These are phyloP conservation scores for Carex kokanica DNA, from an alignment of 176 grass and related monocot genomes.

Conservation along the genomic window DNA sequence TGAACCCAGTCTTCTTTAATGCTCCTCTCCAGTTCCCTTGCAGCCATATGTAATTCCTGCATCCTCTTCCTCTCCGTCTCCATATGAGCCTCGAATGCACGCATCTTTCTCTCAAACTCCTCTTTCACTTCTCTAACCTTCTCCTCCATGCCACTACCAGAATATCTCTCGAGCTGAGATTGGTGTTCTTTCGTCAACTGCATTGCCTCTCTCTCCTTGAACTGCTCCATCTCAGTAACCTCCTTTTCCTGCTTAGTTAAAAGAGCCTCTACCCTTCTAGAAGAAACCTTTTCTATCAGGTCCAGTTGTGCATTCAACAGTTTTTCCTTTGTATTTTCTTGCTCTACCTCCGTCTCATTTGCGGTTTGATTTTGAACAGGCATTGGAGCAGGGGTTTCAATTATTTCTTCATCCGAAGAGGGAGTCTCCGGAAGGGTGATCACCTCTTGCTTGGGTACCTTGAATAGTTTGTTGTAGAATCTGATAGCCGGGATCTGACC, in stretches of 20 bases:
- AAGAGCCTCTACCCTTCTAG: constrained; percentile 48
- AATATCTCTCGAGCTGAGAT: constrained; percentile 45
- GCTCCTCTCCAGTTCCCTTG: constrained; percentile 44
- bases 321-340: background rate
- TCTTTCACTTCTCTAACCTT: constrained; percentile 32
- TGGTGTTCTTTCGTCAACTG: constrained; percentile 38
- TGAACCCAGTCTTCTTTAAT: constrained; percentile 53
- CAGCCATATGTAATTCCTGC: constrained; percentile 44
- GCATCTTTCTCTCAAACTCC: constrained; percentile 28
- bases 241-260: constrained; percentile 49
- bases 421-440: constrained; percentile 34
- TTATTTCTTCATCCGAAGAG: constrained; percentile 7
- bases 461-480: constrained; percentile 27
- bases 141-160: constrained; percentile 22
- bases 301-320: constrained; percentile 38
- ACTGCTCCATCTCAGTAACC: constrained; percentile 37
- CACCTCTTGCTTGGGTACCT: constrained; percentile 12
- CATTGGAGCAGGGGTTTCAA: background rate
- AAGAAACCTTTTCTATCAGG: constrained; percentile 59
- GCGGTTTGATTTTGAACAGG: background rate
- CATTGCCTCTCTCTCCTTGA: constrained; percentile 40
- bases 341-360: background rate
- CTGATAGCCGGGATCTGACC: background rate
- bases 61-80: constrained; percentile 47
- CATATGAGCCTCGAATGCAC: constrained; percentile 57